A percentile compares a stretch with the other conserved stretches of the same genome.
These are phyloP conservation scores for Pseudogymnoascus sp. DNA, from an alignment of 2,329 filamentous ascomycete genomes.

Conservation along the genomic window DNA sequence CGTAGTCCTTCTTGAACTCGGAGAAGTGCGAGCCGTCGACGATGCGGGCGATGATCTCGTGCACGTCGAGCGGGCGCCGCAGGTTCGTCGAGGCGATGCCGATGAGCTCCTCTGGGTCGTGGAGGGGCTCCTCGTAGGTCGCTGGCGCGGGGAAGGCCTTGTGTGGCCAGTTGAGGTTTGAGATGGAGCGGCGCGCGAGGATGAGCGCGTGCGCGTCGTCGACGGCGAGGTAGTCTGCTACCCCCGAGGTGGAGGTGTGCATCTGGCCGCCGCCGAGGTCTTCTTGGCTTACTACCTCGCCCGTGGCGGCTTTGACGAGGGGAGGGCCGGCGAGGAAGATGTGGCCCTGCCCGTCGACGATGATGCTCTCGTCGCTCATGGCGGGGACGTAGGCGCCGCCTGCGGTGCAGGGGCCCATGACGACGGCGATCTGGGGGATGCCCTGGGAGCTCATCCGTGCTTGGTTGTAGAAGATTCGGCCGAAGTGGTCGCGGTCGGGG, in stretches of 20 bases:
- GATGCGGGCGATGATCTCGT: slow-evolving; percentile 85
- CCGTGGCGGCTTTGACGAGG: slow-evolving; percentile 90
- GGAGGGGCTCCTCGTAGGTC: slow-evolving; percentile 67
- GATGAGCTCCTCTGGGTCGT: slow-evolving; percentile 69
- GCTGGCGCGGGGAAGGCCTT: slow-evolving; percentile 32
- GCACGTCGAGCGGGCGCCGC: slow-evolving; percentile 73
- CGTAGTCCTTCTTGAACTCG: slow-evolving; percentile 92
- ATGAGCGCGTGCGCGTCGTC: slow-evolving; percentile 88
- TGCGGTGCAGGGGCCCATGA: slow-evolving; percentile 96
- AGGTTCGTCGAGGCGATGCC: slow-evolving; percentile 89
- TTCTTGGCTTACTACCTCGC: slow-evolving; percentile 83
- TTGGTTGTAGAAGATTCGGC: slow-evolving; percentile 97
- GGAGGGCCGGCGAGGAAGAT: slow-evolving; percentile 95
- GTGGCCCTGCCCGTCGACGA: slow-evolving; percentile 90
- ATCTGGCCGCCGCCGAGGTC: slow-evolving; percentile 84
- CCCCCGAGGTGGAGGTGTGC: slow-evolving; percentile 83
- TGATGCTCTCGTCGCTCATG: slow-evolving; percentile 97
- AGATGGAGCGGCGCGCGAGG: slow-evolving; percentile 72
- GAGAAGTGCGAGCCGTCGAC: slow-evolving; percentile 85
- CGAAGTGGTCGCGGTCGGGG: slow-evolving; percentile 85
- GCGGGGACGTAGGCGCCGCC: slow-evolving; percentile 92
- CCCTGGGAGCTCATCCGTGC: slow-evolving; percentile 82
- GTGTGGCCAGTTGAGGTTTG: slow-evolving; percentile 81
- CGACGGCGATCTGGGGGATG: slow-evolving; percentile 88
- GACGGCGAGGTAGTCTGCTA: slow-evolving; percentile 90